Conservation (phyloP, 768 basidiomycete genomes). For the Leccinum pellstonianum region DNA sequence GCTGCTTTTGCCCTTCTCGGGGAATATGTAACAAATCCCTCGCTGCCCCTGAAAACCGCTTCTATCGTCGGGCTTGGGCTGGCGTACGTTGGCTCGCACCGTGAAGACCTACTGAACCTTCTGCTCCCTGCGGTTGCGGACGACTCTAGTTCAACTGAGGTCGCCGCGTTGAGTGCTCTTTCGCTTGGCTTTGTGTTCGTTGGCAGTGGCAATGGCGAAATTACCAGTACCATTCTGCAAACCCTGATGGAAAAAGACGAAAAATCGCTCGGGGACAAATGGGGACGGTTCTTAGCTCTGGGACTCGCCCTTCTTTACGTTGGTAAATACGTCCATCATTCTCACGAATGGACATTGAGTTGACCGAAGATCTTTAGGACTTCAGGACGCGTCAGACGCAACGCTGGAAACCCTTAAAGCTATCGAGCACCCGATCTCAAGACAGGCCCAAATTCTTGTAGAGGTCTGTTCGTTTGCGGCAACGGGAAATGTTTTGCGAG, state of each 20-base stretch:
- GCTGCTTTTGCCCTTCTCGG: conserved; percentile 87
- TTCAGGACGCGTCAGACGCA: conserved; percentile 91
- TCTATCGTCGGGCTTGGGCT: conserved; percentile 92
- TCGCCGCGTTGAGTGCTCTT: conserved; percentile 80
- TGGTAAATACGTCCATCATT: conserved; percentile 47
- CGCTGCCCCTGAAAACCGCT: conserved; percentile 76
- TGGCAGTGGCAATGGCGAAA: conserved; percentile 92
- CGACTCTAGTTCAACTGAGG: conserved; percentile 82
- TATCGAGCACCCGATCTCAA: conserved; percentile 89
- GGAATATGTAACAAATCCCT: conserved; percentile 87
- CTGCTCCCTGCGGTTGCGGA: conserved; percentile 85
- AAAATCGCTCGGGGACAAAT: conserved; percentile 83
- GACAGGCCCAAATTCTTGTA: conserved; percentile 87
- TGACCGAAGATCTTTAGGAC: conserved; percentile 49
- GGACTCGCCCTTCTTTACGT: conserved; percentile 90
- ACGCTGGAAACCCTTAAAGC: conserved; percentile 92
- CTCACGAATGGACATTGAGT: not conserved
- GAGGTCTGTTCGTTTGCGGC: conserved; percentile 95
- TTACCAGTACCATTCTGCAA: conserved; percentile 85
- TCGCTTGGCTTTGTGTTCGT: conserved; percentile 95
- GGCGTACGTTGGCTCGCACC: conserved; percentile 91
- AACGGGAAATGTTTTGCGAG: conserved; percentile 90
- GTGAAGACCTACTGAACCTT: conserved; percentile 75
- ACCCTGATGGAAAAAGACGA: conserved; percentile 84
- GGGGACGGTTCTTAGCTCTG: conserved; percentile 87